A percentile compares a stretch with the other conserved stretches of the same genome.
These are phyloP conservation scores for Sisymbrium irio DNA, from an alignment of 345 rosid species.

Conservation along the genomic window DNA sequence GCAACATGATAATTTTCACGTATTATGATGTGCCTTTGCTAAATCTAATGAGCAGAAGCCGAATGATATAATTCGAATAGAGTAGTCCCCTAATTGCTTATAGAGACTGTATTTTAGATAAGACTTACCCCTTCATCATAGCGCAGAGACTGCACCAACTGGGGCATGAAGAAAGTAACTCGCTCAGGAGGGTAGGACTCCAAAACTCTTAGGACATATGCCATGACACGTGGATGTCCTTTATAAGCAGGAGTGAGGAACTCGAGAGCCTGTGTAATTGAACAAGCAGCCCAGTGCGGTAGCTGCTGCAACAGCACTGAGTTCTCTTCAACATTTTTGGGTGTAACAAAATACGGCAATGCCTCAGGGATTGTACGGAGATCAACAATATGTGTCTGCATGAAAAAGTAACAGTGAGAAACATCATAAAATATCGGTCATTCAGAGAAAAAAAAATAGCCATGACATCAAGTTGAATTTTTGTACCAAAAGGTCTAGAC, in stretches of 20 bases:
- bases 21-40: slow-evolving; percentile 4
- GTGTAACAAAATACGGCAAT: slow-evolving; percentile 92
- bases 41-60: slow-evolving; percentile 5
- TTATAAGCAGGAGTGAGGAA: slow-evolving; percentile 90
- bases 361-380: slow-evolving; percentile 91
- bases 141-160: slow-evolving; percentile 90
- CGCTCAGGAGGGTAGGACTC: slow-evolving; percentile 97
- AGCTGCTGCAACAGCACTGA: slow-evolving; percentile 93
- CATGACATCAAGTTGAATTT: slow-evolving; percentile 2
- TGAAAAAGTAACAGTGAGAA: slow-evolving; percentile 19
- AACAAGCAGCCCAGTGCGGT: slow-evolving; percentile 99
- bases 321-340: slow-evolving; percentile 90
- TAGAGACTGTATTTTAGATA: not conserved
- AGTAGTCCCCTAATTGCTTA: slow-evolving; percentile 2
- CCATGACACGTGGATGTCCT: slow-evolving; percentile 99
- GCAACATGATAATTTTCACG: not conserved
- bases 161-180: slow-evolving; percentile 99
- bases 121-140: slow-evolving; percentile 81
- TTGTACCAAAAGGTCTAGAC: slow-evolving; percentile 5
- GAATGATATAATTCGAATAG: slow-evolving; percentile 2
- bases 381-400: slow-evolving; percentile 77
- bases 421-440: slow-evolving; percentile 19
- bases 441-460: not conserved
- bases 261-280: slow-evolving; percentile 93
- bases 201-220: slow-evolving; percentile 93